Base-by-base conservation (phyloP, 768 basidiomycete species). In the Russula brevipes region DNA sequence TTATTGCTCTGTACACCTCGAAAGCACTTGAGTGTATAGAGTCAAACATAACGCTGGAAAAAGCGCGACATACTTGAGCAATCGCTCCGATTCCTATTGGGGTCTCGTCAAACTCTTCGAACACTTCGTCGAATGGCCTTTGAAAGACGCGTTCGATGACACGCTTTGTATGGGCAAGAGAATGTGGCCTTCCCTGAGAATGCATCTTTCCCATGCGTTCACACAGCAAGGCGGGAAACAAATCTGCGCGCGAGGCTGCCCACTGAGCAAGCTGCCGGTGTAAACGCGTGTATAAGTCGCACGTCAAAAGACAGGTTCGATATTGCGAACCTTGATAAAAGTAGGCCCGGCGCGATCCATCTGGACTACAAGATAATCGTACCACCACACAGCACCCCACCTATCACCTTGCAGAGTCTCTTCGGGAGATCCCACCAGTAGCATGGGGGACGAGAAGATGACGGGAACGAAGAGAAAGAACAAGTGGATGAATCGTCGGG, bases 51-150 rank as follows among this genome's bases (percentile, higher is more conserved):
- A 38, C 35, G 12, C 56, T 56, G 35, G 33, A n/a, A 35, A 24
- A 19, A 41, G 54, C 19, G 50, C 16, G 50, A 68, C 72, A 53
- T 64, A 82, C 86, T 76, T 99, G 97, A 19, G 96, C 97, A 66
- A 99, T 97, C n/a, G 97, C 95, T 31, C 97, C 97, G 10, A 89
- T 91, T n/a, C 97, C 97, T 56, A 99, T 96, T 4, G 97, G 95
- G 5, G 72, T 78, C 62, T 85, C 80, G 60, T 91, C 85, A 70
- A 99, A 98, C 60, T 90, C 83, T 68, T 93, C 91, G 69, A 99
- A 98, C 11, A 98, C 90, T 12, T 97, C 81, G 5, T 87, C 80
- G 70, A 99, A 97, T 5, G 86, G 84, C 42, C 84, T 80, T 53
- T 86, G 84, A 73, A 98, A 98, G 19, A 91, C 91, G 4, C 77